Evolutionary conservation across 2,329 filamentous ascomycete genomes (phyloP).

Genomic region (Sporothrix sp.): DNA sequence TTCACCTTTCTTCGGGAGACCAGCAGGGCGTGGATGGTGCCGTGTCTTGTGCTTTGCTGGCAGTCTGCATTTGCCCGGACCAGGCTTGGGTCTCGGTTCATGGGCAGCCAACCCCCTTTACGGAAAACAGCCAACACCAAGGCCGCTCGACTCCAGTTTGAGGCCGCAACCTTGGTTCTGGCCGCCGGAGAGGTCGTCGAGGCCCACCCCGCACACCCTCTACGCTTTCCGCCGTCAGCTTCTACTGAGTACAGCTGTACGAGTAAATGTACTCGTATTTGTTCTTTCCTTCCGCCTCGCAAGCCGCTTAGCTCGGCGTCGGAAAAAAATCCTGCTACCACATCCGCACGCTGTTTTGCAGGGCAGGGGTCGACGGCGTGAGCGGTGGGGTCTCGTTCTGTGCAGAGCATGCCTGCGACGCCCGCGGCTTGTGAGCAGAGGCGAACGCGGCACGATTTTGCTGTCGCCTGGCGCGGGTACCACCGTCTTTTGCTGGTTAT

Average conservation of each 20-base stretch:
- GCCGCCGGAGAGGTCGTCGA: constrained; percentile 4
- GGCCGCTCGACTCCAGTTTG: constrained; percentile 1
- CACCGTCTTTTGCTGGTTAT: too few species aligned
- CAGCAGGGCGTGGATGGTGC: background rate
- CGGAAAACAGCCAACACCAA: constrained; percentile 3
- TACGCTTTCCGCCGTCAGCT: too few species aligned
- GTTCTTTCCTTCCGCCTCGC: background rate
- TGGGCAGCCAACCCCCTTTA: background rate
- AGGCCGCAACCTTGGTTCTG: constrained; percentile 2
- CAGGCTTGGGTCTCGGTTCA: constrained; percentile 1
- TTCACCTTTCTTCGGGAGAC: background rate
- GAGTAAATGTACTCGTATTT: too few species aligned
- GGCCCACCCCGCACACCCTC: constrained; percentile 11
- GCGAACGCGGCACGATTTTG: background rate
- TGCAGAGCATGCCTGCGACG: background rate
- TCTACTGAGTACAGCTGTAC: too few species aligned
- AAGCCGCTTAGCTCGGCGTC: background rate
- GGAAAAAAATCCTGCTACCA: background rate
- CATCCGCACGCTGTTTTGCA: constrained; percentile 1
- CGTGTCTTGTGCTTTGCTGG: constrained; percentile 3
- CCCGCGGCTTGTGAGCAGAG: background rate
- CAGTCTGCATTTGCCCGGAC: constrained; percentile 2
- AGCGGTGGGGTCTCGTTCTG: constrained; percentile 6
- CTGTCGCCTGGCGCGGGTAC: constrained; percentile 10
- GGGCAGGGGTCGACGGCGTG: constrained; percentile 5